Evolutionary conservation across 495 filamentous ascomycete genomes (phyloP).

Genomic region (Penicillium cosmopolitanum): DNA sequence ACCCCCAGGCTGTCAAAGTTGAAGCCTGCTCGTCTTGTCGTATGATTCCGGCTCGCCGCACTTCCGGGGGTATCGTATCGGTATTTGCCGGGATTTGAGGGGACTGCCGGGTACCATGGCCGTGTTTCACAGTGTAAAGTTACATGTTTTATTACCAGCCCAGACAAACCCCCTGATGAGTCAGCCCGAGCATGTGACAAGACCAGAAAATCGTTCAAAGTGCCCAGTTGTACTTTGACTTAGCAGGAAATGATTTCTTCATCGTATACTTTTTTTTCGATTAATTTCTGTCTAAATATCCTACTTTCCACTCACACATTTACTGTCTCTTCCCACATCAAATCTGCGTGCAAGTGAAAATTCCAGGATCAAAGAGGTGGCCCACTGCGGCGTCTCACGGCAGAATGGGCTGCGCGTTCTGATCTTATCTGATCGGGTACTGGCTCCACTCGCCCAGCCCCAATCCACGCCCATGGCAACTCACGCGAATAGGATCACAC

Average conservation of each 20-base stretch:
- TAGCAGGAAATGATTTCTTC: not conserved
- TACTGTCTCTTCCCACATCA: not conserved
- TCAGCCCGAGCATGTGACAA: constrained; percentile 6
- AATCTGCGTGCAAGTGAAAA: not conserved
- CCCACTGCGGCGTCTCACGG: constrained; percentile 1
- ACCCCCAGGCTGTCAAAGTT: constrained; percentile 1
- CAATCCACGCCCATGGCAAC: constrained; percentile 12
- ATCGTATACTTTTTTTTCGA: not conserved
- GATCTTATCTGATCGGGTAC: constrained; percentile 37
- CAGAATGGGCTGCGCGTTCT: constrained; percentile 13
- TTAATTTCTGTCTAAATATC: not conserved
- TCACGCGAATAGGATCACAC: constrained; percentile 13
- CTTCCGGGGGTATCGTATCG: constrained; percentile 32
- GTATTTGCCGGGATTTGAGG: not conserved
- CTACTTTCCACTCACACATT: not conserved
- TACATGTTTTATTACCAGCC: constrained; percentile 2
- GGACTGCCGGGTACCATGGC: not conserved
- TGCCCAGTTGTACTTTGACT: not conserved
- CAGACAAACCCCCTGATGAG: constrained; percentile 4
- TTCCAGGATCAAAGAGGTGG: not conserved
- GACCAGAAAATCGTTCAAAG: constrained; percentile 6
- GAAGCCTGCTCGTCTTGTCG: constrained; percentile 30
- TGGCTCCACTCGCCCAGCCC: constrained; percentile 24
- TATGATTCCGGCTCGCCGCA: constrained; percentile 48
- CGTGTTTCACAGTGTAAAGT: constrained; percentile 1